Evolutionary conservation across 257 asterid genomes (phyloP), one percentile per base, ranked within the genome.

Genomic region (Cynanchum wilfordii): DNA sequence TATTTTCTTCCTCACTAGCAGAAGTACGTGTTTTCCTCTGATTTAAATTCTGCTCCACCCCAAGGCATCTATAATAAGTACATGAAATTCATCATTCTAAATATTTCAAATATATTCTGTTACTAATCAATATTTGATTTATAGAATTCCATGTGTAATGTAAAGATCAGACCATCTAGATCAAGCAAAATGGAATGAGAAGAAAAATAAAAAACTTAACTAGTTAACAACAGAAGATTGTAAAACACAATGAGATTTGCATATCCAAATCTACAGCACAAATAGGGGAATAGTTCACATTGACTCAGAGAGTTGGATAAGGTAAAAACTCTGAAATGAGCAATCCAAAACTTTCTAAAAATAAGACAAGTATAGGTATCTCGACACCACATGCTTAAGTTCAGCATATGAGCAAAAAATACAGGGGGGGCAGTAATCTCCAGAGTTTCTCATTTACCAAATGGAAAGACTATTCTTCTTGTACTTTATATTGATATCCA

Each of bases 1-100:
- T 47, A 79, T 91, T 96, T 77, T 77, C 77, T 76, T 84, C 89
- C 40, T 89, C 96, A 77, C 69, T 52, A 77, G 12, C 76, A 71
- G 63, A 75, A 58, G 83, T 79, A 78, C 84, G 89, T 47, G 86
- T 77, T 73, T 69, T 81, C 73, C 62, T 70, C 82, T 55, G 84
- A 63, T 27, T 44, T 60, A 79, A 68, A 79, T 60, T 76, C 63
- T 66, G 64, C 69, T 75, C 76, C 76, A 47, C 71, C 15, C 69
- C 73, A 63, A 72, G 60, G 78, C 97, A 89, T 77, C 96, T 89
- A 83, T 42, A 79, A 78, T 64, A 74, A 50, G 70, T 73, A 69
- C 30, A 69, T 63, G 30, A 71, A 73, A 62, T 40, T 30, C 50
- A 66, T 57, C 40, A 38, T 38, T 19, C 24, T 49, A 57, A 42